Evolutionary conservation across 345 rosid genomes (phyloP), one percentile per base, ranked within the genome.

Genomic region (Sapria himalayana): DNA sequence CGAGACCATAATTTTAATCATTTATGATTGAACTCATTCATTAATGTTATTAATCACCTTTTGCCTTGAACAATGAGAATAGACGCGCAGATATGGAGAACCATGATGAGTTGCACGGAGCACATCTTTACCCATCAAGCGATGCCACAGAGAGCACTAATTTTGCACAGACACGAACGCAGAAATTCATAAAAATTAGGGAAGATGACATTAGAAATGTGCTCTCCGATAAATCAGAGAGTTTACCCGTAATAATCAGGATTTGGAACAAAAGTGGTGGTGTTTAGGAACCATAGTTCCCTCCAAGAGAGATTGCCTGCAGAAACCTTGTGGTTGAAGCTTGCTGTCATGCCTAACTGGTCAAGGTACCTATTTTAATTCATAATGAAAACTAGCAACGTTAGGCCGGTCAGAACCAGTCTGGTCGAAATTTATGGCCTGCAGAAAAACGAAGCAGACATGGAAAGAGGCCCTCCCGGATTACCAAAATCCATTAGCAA

Each of bases 281-380:
- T 67, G 41, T 71, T 69, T 15, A 72, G 72, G 35, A 74, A 25
- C 44, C 80, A 37, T 74, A 74, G 47, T 74, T 78, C 46, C 80
- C 78, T 6, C 92, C 91, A 37, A 72, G 56, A 74, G 49, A 29
- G 80, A 58, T 39, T 78, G 78, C 59, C 84, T 65, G 48, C 82
- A 78, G 51, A 34, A 14, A 71, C 82, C 55, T 74, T 71, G 19
- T 73, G 74, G 47, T 66, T 48, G 67, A 56, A 74, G 4, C 52
- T 45, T 29, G 82, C 44, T 25, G 79, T 46, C 76, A 71, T 71
- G 15, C 91, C 79, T 40, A 78, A 41, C 48, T 71, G 82, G 42
- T 78, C 76, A 52, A 78, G 8, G 35, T 62, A 76, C 78, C 84
- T 75, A 25, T 50, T 27, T 24, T 40, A 25, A 23, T 16, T n/a